Evolutionary conservation across 805 yeast genomes (phyloP), one percentile per base, ranked within the genome.

Genomic region (Teunomyces gatunensis): DNA sequence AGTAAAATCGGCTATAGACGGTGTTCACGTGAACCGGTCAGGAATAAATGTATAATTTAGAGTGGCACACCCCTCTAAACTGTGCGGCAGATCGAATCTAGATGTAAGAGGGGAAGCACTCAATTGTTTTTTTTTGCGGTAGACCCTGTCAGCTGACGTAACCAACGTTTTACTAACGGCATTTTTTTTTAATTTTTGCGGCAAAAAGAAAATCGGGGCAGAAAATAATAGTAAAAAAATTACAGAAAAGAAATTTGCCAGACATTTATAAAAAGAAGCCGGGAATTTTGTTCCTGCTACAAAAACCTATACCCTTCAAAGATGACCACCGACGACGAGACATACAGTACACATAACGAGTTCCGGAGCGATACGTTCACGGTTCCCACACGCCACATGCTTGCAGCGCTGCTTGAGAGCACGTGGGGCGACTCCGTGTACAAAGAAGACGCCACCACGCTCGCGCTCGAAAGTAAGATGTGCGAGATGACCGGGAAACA

Each of bases 371-470:
- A 91, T 65, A 91, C 97, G 1, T 89, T 89, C 77, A 90, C 97
- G 3, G 86, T 87, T 10, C 97, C 97, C 18, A 81, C 96, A 0
- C 50, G 57, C n/a, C 74, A 78, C 47, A 82, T 89, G 40, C 81
- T 80, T 40, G 44, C 72, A 23, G 44, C 49, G 28, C 55, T 62
- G 5, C 18, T 54, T 17, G 32, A 12, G 5, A 79, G 87, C 25
- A 69, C 91, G 1, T 74, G 80, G 42, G 97, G 97, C 39, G 97
- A 91, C 60, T 79, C 92, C 7, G 97, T 91, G n/a, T 89, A 89
- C 68, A 76, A 80, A 53, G 97, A 91, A 63, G 98, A 91, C 63
- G 67, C 67, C 17, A 81, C 84, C 54, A 88, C 96, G 20, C 63
- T 75, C 25, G 77, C 69, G 17, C 69, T 91, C 39, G 94, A 90